phyloP scores from a whole-genome alignment of 208 protist genomes.

The Crithidia acanthocephali region DNA sequence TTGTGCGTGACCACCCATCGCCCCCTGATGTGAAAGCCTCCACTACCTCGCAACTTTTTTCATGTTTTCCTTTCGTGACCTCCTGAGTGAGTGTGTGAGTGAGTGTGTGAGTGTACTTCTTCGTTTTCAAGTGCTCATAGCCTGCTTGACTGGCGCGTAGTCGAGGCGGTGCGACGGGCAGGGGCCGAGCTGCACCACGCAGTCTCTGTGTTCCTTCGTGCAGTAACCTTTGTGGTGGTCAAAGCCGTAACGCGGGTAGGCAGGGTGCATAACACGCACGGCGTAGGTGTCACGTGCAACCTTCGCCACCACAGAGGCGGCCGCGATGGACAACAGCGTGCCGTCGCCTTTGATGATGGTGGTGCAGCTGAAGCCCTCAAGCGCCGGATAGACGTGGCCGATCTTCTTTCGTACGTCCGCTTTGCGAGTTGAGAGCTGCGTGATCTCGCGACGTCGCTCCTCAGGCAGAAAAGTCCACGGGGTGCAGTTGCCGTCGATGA shows the following conservation, averaged over 20 bases:
- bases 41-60: no score
- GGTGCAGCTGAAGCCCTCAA: slow-evolving; percentile 26
- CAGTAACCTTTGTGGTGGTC: slow-evolving; percentile 59
- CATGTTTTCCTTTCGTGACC: not conserved
- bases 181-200: slow-evolving; percentile 27
- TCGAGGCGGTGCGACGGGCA: slow-evolving; percentile 40
- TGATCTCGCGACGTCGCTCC: slow-evolving; percentile 17
- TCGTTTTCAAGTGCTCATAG: not conserved
- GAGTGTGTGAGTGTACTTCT: not conserved
- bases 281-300: slow-evolving; percentile 47
- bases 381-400: slow-evolving; percentile 25
- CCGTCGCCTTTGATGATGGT: slow-evolving; percentile 49
- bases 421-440: slow-evolving; percentile 5
- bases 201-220: slow-evolving; percentile 34
- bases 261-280: slow-evolving; percentile 35
- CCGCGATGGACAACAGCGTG: slow-evolving; percentile 38
- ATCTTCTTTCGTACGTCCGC: slow-evolving; percentile 24
- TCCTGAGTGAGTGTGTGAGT: no score
- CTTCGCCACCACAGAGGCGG: slow-evolving; percentile 56
- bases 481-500: slow-evolving; percentile 52
- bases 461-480: slow-evolving; percentile 49
- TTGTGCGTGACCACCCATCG: no score
- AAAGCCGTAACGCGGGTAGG: slow-evolving; percentile 49
- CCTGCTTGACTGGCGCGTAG: slow-evolving; percentile 38
- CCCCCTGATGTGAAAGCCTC: no score